Percentiles rank a stretch among this genome's conserved stretches.
These are phyloP conservation scores for Russula ochroleuca DNA, from an alignment of 768 basidiomycete species.

Conservation along the genomic window DNA sequence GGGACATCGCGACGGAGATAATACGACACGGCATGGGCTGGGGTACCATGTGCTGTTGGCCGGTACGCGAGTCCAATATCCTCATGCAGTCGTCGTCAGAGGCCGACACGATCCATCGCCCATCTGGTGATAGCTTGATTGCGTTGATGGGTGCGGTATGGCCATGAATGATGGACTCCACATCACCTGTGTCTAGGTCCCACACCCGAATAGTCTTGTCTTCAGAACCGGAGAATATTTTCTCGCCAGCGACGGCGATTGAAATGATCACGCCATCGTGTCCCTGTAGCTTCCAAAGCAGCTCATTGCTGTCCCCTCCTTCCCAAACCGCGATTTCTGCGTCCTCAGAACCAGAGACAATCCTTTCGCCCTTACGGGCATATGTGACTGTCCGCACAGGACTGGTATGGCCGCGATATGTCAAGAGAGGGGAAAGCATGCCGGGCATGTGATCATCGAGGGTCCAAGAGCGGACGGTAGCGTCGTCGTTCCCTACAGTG, in stretches of 20 bases:
- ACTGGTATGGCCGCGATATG: conserved; percentile 28
- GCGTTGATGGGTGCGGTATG: conserved; percentile 12
- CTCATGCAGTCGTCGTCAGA: conserved; percentile 12
- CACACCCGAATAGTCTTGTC: conserved; percentile 16
- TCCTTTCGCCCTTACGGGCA: neutral
- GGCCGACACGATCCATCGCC: conserved; percentile 12
- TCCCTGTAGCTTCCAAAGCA: neutral
- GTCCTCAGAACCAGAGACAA: conserved; percentile 12
- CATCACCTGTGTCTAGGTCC: conserved; percentile 1
- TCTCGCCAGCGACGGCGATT: conserved; percentile 6
- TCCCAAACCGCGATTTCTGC: conserved; percentile 17
- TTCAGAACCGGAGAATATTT: conserved; percentile 16
- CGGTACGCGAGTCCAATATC: conserved; percentile 11
- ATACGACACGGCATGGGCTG: neutral
- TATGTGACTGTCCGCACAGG: conserved; percentile 3
- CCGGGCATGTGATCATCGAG: no score
- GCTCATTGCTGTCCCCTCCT: neutral
- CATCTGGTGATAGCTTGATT: conserved; percentile 4
- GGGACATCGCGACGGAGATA: conserved; percentile 4
- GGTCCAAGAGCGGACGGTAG: neutral
- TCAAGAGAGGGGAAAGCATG: neutral
- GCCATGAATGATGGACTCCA: conserved; percentile 33
- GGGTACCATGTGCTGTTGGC: conserved; percentile 8
- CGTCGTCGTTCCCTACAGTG: conserved; percentile 14
- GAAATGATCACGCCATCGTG: conserved; percentile 9